Percentiles rank a stretch among this genome's conserved stretches.
These are phyloP conservation scores for Nannizziopsis arthrosporioides DNA, from an alignment of 2,329 filamentous ascomycete genomes.

Conservation along the genomic window DNA sequence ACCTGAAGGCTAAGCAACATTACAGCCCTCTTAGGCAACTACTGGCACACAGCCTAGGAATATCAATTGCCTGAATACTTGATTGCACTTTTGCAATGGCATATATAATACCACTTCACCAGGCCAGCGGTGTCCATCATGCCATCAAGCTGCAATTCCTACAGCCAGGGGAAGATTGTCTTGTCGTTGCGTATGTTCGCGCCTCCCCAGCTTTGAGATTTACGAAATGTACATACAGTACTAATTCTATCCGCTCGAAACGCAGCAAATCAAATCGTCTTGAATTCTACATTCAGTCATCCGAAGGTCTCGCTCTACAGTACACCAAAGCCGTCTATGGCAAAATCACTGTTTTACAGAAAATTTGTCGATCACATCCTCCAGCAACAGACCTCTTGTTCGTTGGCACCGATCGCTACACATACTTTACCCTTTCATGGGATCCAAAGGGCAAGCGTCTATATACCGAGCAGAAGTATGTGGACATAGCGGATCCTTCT, in stretches of 20 bases:
- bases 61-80: background rate
- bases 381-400: slow-evolving; percentile 74
- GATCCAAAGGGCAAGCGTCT: slow-evolving; percentile 47
- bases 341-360: slow-evolving; percentile 73
- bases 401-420: slow-evolving; percentile 76
- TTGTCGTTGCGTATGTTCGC: slow-evolving; percentile 69
- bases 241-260: slow-evolving; percentile 18
- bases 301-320: slow-evolving; percentile 49
- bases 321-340: slow-evolving; percentile 68
- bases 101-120: slow-evolving; percentile 87
- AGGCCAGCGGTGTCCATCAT: slow-evolving; percentile 81
- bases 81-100: slow-evolving; percentile 62
- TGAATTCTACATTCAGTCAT: slow-evolving; percentile 63
- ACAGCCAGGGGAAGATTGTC: slow-evolving; percentile 60
- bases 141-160: slow-evolving; percentile 71
- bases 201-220: slow-evolving; percentile 14
- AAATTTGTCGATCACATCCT: slow-evolving; percentile 50
- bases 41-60: background rate
- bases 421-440: slow-evolving; percentile 87
- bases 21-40: too few relatives aligned
- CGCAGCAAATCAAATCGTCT: slow-evolving; percentile 69
- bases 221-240: background rate
- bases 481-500: slow-evolving; percentile 50
- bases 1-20: too few relatives aligned
- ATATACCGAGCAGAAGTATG: slow-evolving; percentile 46